These are phyloP conservation scores for Aphanomyces astaci DNA, from an alignment of 352 stramenopile genomes.

Conservation along the genomic window DNA sequence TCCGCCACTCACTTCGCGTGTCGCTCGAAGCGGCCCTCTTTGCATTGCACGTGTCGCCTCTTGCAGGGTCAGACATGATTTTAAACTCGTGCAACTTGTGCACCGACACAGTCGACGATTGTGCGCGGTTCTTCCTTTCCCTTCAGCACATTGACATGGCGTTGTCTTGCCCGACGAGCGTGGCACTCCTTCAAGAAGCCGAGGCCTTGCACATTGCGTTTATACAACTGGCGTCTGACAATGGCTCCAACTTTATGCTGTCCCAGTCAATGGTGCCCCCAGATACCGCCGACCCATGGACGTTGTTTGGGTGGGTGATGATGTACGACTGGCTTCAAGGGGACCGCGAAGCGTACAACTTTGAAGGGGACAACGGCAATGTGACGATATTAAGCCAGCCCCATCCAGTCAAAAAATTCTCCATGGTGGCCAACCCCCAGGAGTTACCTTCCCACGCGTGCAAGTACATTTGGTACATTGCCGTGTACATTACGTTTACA, in stretches of 20 bases:
- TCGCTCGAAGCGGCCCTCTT: neutral
- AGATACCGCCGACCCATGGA: neutral
- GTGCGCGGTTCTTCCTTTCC: neutral
- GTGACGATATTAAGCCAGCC: neutral
- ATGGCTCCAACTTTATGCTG: neutral
- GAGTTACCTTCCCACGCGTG: conserved; percentile 13
- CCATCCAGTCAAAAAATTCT: neutral
- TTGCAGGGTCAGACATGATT: neutral
- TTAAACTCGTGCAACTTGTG: neutral
- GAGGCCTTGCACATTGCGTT: neutral
- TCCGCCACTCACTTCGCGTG: neutral
- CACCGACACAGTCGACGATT: neutral
- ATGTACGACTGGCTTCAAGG: conserved; percentile 10
- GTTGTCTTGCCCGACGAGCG: neutral
- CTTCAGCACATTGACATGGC: neutral
- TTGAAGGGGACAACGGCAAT: conserved; percentile 1
- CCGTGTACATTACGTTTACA: conserved; percentile 8
- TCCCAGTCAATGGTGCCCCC: neutral
- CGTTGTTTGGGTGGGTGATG: conserved; percentile 16
- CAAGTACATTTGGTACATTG: conserved; percentile 19
- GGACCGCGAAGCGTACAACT: neutral
- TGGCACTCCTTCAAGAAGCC: neutral
- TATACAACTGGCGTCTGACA: neutral
- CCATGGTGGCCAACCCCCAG: conserved; percentile 9
- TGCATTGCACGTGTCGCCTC: neutral